Evolutionary conservation across 106 monocot species (phyloP), one percentile per base, ranked within the genome.

Genomic region (Acanthochlamys bracteata): DNA sequence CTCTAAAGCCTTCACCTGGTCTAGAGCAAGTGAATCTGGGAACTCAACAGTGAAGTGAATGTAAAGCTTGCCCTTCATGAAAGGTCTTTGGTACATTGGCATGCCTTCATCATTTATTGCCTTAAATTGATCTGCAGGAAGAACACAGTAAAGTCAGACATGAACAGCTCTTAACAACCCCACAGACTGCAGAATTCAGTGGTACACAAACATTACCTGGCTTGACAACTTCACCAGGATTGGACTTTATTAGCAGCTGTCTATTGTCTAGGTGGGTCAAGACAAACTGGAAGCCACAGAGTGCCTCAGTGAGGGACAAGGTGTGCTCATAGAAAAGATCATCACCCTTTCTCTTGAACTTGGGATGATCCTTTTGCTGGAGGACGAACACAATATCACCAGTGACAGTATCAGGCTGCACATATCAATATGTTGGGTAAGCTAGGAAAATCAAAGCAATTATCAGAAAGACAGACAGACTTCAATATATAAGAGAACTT

Each of bases 41-140:
- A 93, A 93, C 1, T 93, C 93, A 11, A 93, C 88, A 0, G 79
- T 83, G 77, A 93, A 93, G 78, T 93, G 93, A 62, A 93, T 84
- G 88, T 92, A 92, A 0, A 92, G 79, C 70, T 84, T 92, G 4
- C 92, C 89, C 70, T 76, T 84, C 92, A 92, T 92, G 84, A 92
- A 88, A 0, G 92, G 88, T 49, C 87, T 76, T 75, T 84, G 82
- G 60, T 92, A 82, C 69, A 92, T 75, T 4, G 88, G 84, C 92
- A 92, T 92, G 1, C 92, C 92, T 74, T 92, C 92, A 42, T 92
- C 92, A 16, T 92, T 84, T 27, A 92, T 92, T 4, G 88, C 92
- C 82, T 92, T 92, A 72, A 88, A 93, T 73, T 77, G 78, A 76
- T 88, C 92, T 92, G 81, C 15, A 49, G 56, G n/a, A n/a, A n/a